A percentile compares a stretch with the other conserved stretches of the same genome.
Evolutionary conservation across 305 asterid species (phyloP).

Genomic region (Fraxinus greggii): DNA sequence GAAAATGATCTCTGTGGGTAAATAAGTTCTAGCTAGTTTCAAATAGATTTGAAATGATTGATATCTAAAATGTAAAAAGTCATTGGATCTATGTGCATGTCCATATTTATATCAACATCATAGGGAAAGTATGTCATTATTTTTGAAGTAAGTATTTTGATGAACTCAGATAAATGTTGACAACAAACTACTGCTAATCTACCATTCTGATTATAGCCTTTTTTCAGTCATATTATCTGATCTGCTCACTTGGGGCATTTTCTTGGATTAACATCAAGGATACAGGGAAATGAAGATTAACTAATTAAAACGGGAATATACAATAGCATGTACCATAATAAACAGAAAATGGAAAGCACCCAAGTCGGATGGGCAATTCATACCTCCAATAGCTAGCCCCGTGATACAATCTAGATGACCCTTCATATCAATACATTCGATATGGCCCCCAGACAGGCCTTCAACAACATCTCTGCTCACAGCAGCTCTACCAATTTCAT

Average conservation of each 20-base stretch:
- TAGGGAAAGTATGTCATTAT: not conserved
- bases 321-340: not conserved
- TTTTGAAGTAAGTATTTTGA: not conserved
- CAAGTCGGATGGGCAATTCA: constrained; percentile 5
- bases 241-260: not conserved
- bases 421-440: constrained; percentile 64
- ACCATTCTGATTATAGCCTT: not conserved
- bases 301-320: not conserved
- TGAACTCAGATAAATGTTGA: not conserved
- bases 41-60: not conserved
- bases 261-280: not conserved
- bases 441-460: constrained; percentile 41
- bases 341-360: not conserved
- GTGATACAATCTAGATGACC: constrained; percentile 77
- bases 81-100: not conserved
- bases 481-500: constrained; percentile 25
- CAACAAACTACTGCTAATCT: not conserved
- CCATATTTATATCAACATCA: not conserved
- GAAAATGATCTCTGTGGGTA: not conserved
- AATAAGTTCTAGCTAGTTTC: not conserved
- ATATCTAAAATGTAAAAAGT: not conserved
- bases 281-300: not conserved
- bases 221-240: not conserved
- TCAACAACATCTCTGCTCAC: constrained; percentile 45
- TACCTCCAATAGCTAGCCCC: constrained; percentile 81